Conservation (phyloP, 2,329 filamentous ascomycete species). For the Fusarium newnesense region DNA sequence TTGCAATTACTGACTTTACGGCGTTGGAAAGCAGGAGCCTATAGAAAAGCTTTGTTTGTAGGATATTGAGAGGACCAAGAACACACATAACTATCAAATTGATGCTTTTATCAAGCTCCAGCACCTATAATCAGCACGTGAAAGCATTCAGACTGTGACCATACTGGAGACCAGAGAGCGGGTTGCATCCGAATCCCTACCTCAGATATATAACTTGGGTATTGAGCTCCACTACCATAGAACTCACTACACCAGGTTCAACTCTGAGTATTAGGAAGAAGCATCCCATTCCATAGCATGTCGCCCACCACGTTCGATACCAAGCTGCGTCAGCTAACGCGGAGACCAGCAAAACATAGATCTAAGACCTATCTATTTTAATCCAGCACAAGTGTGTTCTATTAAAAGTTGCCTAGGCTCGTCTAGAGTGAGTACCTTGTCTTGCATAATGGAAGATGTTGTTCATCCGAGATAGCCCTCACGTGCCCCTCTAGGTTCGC, state of each 20-base stretch:
- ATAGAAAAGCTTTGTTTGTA: conserved; percentile 5
- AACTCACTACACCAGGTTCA: conserved; percentile 16
- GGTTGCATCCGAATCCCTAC: not conserved
- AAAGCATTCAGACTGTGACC: not conserved
- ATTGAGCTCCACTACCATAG: not conserved
- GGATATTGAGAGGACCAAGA: conserved; percentile 4
- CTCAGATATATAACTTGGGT: not conserved
- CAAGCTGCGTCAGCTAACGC: no score
- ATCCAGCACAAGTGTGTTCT: no score
- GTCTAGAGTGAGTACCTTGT: no score
- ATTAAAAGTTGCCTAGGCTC: no score
- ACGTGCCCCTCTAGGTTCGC: no score
- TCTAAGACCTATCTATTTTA: no score
- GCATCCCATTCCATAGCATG: no score
- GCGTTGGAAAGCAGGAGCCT: conserved; percentile 6
- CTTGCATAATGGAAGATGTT: no score
- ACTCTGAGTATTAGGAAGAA: not conserved
- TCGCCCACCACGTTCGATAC: no score
- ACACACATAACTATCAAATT: not conserved
- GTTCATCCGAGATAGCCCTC: no score
- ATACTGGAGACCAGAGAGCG: not conserved
- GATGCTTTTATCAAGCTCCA: not conserved
- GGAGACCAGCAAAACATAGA: no score
- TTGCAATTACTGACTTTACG: conserved; percentile 8
- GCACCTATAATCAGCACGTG: not conserved